Evolutionary conservation across 2,329 filamentous ascomycete genomes (phyloP).

Genomic region (Penicillium sp.): DNA sequence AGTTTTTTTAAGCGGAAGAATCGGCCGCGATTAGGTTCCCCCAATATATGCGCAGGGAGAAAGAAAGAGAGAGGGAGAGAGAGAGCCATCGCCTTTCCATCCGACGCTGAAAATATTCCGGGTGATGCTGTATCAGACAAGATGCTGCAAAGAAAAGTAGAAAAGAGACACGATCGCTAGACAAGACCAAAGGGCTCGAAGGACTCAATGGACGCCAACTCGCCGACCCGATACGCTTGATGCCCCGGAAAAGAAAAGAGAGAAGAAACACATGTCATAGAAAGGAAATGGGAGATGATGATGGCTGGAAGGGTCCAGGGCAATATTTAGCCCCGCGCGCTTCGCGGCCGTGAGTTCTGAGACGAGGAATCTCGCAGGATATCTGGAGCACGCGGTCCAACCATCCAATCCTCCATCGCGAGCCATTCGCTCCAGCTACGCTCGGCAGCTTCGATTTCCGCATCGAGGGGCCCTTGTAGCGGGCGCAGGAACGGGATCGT

Average conservation of each 20-base stretch:
- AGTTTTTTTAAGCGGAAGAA: background rate
- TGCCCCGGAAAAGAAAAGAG: conserved; percentile 3
- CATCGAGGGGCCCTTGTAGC: conserved; percentile 73
- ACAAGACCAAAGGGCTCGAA: conserved; percentile 12
- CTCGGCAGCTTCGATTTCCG: conserved; percentile 83
- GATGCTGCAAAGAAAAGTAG: conserved; percentile 10
- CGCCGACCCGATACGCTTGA: conserved; percentile 11
- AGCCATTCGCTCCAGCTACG: conserved; percentile 91
- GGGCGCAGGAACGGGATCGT: conserved; percentile 85
- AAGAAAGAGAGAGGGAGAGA: conserved; percentile 1
- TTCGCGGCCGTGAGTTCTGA: conserved; percentile 37
- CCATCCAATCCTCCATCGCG: conserved; percentile 98
- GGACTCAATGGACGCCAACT: conserved; percentile 19
- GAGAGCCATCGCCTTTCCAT: conserved; percentile 1
- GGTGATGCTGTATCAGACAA: conserved; percentile 18
- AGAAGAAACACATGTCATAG: conserved; percentile 2
- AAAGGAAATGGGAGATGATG: conserved; percentile 1
- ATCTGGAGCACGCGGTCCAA: conserved; percentile 76
- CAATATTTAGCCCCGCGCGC: conserved; percentile 30
- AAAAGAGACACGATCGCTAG: conserved; percentile 21
- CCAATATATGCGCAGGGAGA: conserved; percentile 1
- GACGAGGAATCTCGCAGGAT: conserved; percentile 43
- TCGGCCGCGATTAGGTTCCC: conserved; percentile 9
- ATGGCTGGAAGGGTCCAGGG: background rate
- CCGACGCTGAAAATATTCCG: background rate